Evolutionary conservation across 2,329 filamentous ascomycete species (phyloP), one percentile per base, ranked within the genome.

Genomic region (Alternaria ventricosa): DNA sequence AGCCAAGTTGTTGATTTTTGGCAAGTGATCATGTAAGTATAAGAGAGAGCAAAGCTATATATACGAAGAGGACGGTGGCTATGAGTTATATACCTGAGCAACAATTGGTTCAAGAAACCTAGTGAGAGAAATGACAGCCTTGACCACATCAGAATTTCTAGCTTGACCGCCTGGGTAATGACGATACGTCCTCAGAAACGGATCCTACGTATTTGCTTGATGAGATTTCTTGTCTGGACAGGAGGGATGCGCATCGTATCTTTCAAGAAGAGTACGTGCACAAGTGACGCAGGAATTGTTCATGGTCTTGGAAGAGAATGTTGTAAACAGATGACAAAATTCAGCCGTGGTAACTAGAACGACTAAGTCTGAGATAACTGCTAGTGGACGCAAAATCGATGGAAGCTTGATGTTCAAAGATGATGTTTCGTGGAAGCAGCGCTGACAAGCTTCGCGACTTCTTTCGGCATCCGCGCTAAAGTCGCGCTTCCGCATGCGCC

Each of bases 361-460:
- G 5, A 41, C 3, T n/a, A 10, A 1, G 25, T 15, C 49, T 53
- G 15, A 12, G 13, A 9, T 1, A 22, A 18, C 15, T 23, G 20
- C 7, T 36, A 53, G 30, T 11, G 49, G 20, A n/a, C 11, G 28
- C 18, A 12, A 18, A 53, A 41, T 25, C n/a, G 49, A 53, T 41
- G 15, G 13, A 36, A 33, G 12, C 7, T 36, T 33, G 7, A 55
- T 25, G 11, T 11, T 54, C 6, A 13, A 43, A 58, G 60, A 60
- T 45, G 57, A 50, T 25, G 47, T 53, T 4, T 41, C 36, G 30
- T 30, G 28, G 30, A 44, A 60, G 59, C 46, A 22, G 36, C 51
- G 30, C 28, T 47, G 18, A 30, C 27, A 27, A 25, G 15, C 63
- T 61, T 63, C 53, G 61, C 46, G 30, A 69, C 53, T 63, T 69